phyloP scores from a whole-genome alignment of 2,329 filamentous ascomycete species.

The Verticillium dahliae region DNA sequence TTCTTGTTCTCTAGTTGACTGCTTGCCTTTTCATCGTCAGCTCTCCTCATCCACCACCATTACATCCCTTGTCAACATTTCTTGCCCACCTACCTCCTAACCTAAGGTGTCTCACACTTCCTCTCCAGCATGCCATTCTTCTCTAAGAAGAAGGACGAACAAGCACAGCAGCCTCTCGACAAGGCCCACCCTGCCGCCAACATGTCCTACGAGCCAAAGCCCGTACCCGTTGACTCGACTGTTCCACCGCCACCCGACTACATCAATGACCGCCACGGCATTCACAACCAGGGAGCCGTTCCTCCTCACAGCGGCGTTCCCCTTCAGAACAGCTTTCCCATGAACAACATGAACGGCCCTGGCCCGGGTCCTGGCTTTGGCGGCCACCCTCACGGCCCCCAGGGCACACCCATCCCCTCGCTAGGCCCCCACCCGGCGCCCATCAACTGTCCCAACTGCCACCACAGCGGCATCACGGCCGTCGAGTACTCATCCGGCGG shows the following conservation, averaged over 20 bases:
- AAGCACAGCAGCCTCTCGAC: background rate
- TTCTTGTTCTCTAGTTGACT: no score
- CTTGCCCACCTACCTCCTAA: background rate
- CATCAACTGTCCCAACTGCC: conserved; percentile 15
- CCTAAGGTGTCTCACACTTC: background rate
- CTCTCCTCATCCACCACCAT: background rate
- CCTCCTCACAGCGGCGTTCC: background rate
- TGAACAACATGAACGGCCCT: background rate
- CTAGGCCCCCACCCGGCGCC: conserved; percentile 12
- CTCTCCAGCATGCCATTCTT: background rate
- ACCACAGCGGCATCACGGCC: conserved; percentile 12
- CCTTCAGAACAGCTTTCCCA: background rate
- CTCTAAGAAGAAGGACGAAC: background rate
- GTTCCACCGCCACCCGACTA: background rate
- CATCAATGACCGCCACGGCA: background rate
- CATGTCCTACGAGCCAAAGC: background rate
- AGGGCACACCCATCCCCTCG: conserved; percentile 9
- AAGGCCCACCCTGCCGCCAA: background rate
- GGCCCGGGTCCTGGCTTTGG: background rate
- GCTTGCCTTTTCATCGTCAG: background rate
- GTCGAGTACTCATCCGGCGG: conserved; percentile 13
- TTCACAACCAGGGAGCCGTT: background rate
- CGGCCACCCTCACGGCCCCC: background rate
- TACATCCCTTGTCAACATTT: background rate
- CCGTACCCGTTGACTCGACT: background rate